phyloP scores from a whole-genome alignment of 257 asterid genomes.

The Petunia axillaris region DNA sequence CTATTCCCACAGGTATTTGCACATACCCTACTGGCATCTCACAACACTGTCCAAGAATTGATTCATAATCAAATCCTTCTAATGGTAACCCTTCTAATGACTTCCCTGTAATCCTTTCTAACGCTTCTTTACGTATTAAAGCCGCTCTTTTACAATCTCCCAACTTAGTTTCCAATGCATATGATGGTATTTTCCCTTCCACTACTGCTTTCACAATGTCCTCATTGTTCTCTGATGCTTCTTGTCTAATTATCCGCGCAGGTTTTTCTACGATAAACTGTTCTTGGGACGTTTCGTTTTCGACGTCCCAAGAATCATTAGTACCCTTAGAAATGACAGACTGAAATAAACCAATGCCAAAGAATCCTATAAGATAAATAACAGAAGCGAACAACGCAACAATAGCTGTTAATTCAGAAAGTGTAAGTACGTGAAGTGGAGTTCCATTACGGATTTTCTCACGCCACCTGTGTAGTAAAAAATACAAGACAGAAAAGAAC shows the following conservation, averaged over 20 bases:
- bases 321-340: constrained; percentile 38
- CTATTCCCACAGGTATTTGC: constrained; percentile 65
- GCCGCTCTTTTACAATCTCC: constrained; percentile 56
- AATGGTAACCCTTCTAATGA: constrained; percentile 56
- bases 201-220: constrained; percentile 41
- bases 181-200: constrained; percentile 43
- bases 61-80: constrained; percentile 58
- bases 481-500: constrained; percentile 54
- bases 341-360: constrained; percentile 43
- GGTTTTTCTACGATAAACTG: constrained; percentile 29
- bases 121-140: constrained; percentile 46
- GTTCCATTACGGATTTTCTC: constrained; percentile 51
- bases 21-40: constrained; percentile 72
- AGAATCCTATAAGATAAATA: constrained; percentile 43
- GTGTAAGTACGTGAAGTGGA: constrained; percentile 49
- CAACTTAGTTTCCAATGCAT: constrained; percentile 50
- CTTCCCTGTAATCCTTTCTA: constrained; percentile 53
- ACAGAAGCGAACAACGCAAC: constrained; percentile 40
- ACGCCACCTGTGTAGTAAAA: constrained; percentile 50
- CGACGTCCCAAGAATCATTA: constrained; percentile 44
- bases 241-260: constrained; percentile 24
- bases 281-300: constrained; percentile 31
- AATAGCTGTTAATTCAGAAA: constrained; percentile 50
- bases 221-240: constrained; percentile 41
- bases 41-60: constrained; percentile 67